These are phyloP conservation scores for Aspergillus sp. DNA, from an alignment of 2,329 filamentous ascomycete genomes.

Conservation along the genomic window DNA sequence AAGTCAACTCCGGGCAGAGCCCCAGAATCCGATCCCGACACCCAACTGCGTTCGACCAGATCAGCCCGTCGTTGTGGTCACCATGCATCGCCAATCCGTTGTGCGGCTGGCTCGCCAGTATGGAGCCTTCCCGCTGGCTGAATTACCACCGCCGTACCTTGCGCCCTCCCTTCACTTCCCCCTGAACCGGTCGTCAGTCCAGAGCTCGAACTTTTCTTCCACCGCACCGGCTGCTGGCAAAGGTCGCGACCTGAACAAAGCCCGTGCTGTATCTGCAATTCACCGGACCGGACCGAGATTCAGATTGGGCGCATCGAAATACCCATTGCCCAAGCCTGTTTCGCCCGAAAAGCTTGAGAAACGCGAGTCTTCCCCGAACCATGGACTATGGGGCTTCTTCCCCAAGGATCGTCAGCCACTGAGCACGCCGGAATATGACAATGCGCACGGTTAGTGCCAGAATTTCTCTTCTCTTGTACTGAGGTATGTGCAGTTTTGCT, in stretches of 20 bases:
- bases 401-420: constrained; percentile 67
- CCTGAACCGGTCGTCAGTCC: constrained; percentile 29
- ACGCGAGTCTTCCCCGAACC: constrained; percentile 64
- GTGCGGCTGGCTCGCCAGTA: constrained; percentile 33
- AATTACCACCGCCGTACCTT: constrained; percentile 46
- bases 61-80: constrained; percentile 15
- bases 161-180: constrained; percentile 42
- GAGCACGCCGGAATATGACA: constrained; percentile 68
- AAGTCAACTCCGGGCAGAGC: constrained; percentile 19
- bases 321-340: constrained; percentile 71
- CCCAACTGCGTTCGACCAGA: constrained; percentile 6
- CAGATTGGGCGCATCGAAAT: constrained; percentile 70
- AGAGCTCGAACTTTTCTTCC: constrained; percentile 50
- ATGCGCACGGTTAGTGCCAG: constrained; percentile 60
- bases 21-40: constrained; percentile 22
- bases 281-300: constrained; percentile 73
- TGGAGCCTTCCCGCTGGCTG: constrained; percentile 33
- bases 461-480: background rate
- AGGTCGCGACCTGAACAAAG: constrained; percentile 72
- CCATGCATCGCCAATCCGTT: constrained; percentile 40
- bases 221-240: constrained; percentile 52
- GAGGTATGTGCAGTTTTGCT: constrained; percentile 11
- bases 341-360: constrained; percentile 51
- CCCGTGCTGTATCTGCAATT: constrained; percentile 78
- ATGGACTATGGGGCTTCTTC: constrained; percentile 95